phyloP scores from a whole-genome alignment of 176 grass and related monocot genomes.

The Chloris gayana region DNA sequence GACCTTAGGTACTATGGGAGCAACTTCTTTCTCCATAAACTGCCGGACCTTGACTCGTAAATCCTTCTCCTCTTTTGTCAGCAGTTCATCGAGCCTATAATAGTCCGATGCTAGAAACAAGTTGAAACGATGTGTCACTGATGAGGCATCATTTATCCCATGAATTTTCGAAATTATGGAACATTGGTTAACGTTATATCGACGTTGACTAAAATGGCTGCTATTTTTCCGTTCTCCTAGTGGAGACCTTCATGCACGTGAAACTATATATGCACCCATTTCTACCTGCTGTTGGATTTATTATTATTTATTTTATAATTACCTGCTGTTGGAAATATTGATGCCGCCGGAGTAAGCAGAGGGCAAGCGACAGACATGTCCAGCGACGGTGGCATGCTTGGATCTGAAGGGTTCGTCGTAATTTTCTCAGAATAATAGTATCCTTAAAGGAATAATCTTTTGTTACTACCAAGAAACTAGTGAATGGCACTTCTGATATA shows the following conservation, averaged over 20 bases:
- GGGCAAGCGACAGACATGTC: neutral
- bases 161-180: neutral
- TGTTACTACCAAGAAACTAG: no score
- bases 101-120: constrained; percentile 50
- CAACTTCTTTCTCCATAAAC: constrained; percentile 70
- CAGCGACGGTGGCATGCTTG: neutral
- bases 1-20: constrained; percentile 44
- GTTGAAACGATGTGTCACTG: neutral
- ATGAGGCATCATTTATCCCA: no score
- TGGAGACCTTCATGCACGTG: no score
- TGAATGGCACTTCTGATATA: no score
- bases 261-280: no score
- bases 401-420: neutral
- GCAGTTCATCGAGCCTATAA: constrained; percentile 64
- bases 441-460: neutral
- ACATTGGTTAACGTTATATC: neutral
- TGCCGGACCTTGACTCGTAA: constrained; percentile 43
- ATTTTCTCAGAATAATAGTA: neutral
- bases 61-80: constrained; percentile 48
- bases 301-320: no score
- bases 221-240: no score
- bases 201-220: no score
- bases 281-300: neutral
- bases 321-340: neutral
- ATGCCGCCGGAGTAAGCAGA: neutral